These are phyloP conservation scores for Penicillium egyptiacum DNA, from an alignment of 495 filamentous ascomycete species.

Conservation along the genomic window DNA sequence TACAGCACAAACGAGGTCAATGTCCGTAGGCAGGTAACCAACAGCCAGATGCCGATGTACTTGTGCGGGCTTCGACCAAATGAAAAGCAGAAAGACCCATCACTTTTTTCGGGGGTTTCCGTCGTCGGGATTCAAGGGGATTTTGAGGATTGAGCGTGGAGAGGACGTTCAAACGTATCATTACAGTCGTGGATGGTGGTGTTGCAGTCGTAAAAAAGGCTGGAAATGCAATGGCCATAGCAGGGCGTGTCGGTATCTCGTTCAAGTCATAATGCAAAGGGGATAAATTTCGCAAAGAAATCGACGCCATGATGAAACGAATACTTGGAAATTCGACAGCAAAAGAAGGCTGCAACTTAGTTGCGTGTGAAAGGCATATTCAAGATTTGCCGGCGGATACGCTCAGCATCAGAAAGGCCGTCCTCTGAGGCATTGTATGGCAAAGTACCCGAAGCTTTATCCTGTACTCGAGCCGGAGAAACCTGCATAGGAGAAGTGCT, in stretches of 20 bases:
- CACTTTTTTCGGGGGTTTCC: slow-evolving; percentile 17
- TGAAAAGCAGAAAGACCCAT: slow-evolving; percentile 24
- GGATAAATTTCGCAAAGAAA: slow-evolving; percentile 24
- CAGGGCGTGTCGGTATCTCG: slow-evolving; percentile 27
- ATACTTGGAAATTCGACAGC: slow-evolving; percentile 15
- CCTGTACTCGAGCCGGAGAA: slow-evolving; percentile 21
- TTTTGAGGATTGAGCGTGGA: slow-evolving; percentile 4
- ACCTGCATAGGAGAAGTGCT: slow-evolving; percentile 22
- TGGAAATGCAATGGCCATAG: slow-evolving; percentile 17
- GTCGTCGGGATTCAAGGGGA: slow-evolving; percentile 8
- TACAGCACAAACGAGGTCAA: slow-evolving; percentile 4
- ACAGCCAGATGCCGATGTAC: not conserved
- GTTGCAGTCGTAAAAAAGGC: slow-evolving; percentile 39
- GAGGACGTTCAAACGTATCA: slow-evolving; percentile 23
- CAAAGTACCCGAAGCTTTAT: slow-evolving; percentile 20
- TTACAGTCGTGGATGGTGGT: slow-evolving; percentile 40
- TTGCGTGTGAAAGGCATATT: slow-evolving; percentile 41
- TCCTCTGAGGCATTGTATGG: slow-evolving; percentile 42
- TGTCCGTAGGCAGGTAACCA: not conserved
- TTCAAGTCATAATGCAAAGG: slow-evolving; percentile 36
- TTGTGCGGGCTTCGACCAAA: slow-evolving; percentile 8
- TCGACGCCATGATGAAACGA: slow-evolving; percentile 22
- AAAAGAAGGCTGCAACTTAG: slow-evolving; percentile 22
- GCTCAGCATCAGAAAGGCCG: slow-evolving; percentile 49
- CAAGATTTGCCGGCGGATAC: slow-evolving; percentile 47